Base-by-base conservation (phyloP, 2,329 filamentous ascomycete genomes). In the Leptographium flavum region DNA sequence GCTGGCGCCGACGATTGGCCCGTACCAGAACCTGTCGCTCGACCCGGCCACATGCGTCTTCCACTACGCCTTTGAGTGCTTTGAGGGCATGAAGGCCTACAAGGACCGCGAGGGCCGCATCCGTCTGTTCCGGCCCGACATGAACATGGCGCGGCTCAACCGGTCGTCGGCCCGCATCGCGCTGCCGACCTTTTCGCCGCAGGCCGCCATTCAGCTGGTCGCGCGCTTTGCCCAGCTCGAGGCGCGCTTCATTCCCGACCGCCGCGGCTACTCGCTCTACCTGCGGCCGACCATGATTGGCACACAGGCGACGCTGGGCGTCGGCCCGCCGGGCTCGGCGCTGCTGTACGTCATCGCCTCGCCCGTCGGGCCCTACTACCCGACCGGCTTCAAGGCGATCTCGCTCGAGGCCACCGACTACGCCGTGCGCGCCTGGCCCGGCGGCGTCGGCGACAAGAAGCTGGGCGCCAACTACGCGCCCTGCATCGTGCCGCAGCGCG, bases 31-130 rank as follows among this genome's bases (percentile, higher is more conserved):
- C 67, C 84, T 98, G 55, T 90, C 85, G 39, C 82, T 98, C 56
- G 92, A 96, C 63, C 92, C 92, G 23, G 87, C 92, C 37, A 92
- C 87, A 30, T 96, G 88, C 67, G 92, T 96, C 51, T 90, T 98
- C 68, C 92, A 98, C 74, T 98, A 98, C 66, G 92, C 87, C 41
- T 96, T 96, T 60, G 86, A 93, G 65, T 92, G 84, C 63, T 98
- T 98, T 65, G 92, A 98, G 70, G 92, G 92, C 55, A 94, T 96
- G 87, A 98, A 98, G 71, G 92, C 92, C 49, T 98, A 98, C 74
- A 93, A 90, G 65, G 87, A 94, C 67, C 77, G 74, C 57, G 61
- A 76, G 37, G 86, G 86, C 55, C 68, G 79, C 48, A 76, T 94
- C 54, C 81, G 90, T 45, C 71, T 98, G 45, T 98, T 98, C 74